phyloP scores from a whole-genome alignment of 108 stramenopile genomes.

The Pinguiococcus pyrenoidosus region DNA sequence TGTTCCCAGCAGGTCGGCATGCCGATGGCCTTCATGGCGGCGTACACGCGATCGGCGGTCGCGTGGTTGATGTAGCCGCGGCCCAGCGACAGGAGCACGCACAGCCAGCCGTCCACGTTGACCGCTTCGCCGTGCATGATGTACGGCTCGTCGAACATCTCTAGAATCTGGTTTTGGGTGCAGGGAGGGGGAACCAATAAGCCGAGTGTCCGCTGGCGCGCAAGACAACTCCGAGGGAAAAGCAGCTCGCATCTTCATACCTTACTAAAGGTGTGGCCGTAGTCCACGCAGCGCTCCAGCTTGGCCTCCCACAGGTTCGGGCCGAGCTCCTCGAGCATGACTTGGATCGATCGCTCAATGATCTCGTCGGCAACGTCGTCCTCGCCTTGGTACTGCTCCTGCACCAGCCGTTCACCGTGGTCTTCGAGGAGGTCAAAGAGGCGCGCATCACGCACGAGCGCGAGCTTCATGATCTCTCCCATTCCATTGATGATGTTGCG shows the following conservation, averaged over 20 bases:
- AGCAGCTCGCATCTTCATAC: too few species aligned
- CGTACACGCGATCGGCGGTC: slow-evolving; percentile 61
- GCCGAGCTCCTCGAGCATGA: slow-evolving; percentile 90
- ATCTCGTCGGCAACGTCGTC: slow-evolving; percentile 45
- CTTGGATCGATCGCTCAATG: slow-evolving; percentile 81
- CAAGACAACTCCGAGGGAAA: too few species aligned
- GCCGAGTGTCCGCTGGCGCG: too few species aligned
- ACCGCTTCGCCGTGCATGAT: slow-evolving; percentile 96
- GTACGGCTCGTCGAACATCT: slow-evolving; percentile 78
- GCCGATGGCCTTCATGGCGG: slow-evolving; percentile 56
- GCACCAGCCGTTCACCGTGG: slow-evolving; percentile 64
- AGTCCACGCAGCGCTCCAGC: slow-evolving; percentile 55
- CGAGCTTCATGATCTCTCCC: slow-evolving; percentile 88
- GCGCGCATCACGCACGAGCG: slow-evolving; percentile 68
- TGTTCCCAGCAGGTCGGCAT: slow-evolving; percentile 47
- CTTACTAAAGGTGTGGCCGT: slow-evolving; percentile 82
- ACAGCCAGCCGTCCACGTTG: slow-evolving; percentile 87
- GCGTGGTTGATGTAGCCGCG: slow-evolving; percentile 69
- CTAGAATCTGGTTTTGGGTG: too few species aligned
- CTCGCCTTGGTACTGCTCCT: slow-evolving; percentile 22
- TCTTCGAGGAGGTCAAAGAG: slow-evolving; percentile 80
- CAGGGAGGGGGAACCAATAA: too few species aligned
- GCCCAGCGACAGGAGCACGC: slow-evolving; percentile 64
- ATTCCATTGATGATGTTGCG: slow-evolving; percentile 77
- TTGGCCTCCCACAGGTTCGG: slow-evolving; percentile 88